Evolutionary conservation across 2,329 filamentous ascomycete genomes (phyloP).

Genomic region (Neonectria ditissima): DNA sequence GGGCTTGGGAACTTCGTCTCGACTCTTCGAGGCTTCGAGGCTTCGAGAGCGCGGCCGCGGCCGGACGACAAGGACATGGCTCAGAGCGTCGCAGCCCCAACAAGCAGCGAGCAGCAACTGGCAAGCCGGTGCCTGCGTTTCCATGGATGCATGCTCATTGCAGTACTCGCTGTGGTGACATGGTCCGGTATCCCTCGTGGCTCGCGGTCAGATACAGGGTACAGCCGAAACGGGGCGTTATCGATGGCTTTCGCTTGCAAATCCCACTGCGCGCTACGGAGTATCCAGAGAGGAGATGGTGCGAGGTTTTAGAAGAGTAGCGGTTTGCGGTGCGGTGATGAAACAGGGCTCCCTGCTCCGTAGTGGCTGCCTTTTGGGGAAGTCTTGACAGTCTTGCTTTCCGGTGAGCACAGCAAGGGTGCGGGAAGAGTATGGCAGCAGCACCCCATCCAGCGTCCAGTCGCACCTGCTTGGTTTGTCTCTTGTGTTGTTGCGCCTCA

Average conservation of each 20-base stretch:
- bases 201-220: constrained; percentile 30
- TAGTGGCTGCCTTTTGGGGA: constrained; percentile 8
- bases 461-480: constrained; percentile 5
- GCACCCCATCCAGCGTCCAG: constrained; percentile 1
- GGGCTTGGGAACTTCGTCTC: constrained; percentile 29
- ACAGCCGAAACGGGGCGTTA: constrained; percentile 8
- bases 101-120: no score
- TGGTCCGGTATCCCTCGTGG: constrained; percentile 38
- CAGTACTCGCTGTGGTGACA: neutral
- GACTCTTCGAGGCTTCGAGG: constrained; percentile 1
- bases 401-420: constrained; percentile 14
- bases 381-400: constrained; percentile 18
- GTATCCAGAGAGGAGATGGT: constrained; percentile 19
- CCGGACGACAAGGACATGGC: constrained; percentile 25
- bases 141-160: neutral
- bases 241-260: constrained; percentile 15
- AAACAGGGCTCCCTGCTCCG: constrained; percentile 16
- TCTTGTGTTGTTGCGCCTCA: constrained; percentile 9
- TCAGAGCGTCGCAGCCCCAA: constrained; percentile 4
- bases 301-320: constrained; percentile 17
- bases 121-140: neutral
- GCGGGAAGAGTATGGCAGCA: constrained; percentile 3
- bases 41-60: constrained; percentile 1
- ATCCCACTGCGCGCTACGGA: constrained; percentile 17
- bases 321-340: constrained; percentile 17